Base-by-base conservation (phyloP, 108 stramenopile genomes). In the Licmophora abbreviata region DNA sequence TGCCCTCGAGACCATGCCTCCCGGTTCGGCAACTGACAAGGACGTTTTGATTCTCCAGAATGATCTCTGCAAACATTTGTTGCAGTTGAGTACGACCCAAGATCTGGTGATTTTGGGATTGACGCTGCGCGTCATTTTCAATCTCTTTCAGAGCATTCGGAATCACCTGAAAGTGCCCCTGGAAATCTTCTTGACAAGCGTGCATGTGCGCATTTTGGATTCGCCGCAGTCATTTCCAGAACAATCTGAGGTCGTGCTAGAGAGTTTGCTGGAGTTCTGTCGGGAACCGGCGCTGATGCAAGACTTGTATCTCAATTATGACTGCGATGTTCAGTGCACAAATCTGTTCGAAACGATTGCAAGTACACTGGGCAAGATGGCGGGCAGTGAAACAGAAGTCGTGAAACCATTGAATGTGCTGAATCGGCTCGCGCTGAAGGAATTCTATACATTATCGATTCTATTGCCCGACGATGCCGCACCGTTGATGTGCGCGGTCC, bases 241-340 rank as follows among this genome's bases (percentile, higher is more conserved):
- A 64, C 87, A 85, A 45, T 68, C 81, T 35, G 95, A 98, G 57
- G 74, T 97, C n/a, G 95, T 91, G 5, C 58, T 98, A 41, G 97
- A 97, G 64, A 74, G 71, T 24, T 55, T 98, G 27, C 66, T 97
- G 21, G 95, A 97, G 61, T 97, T 97, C 33, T 91, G 91, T 43
- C 58, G 93, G 34, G 95, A 97, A 64, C 94, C 94, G 15, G 81
- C 68, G 24, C 60, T 97, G 12, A 92, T 98, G 84, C 78, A 78
- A 27, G 95, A 97, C 61, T 50, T 98, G 3, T 98, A 97, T 68
- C 58, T 88, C 51, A 97, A 97, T 66, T 98, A 97, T 71, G 97
- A 98, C 71, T 97, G 95, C 54, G 95, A 95, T 58, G 85, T 97
- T 27, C 68, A 84, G 17, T 95, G 95, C 66, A 89, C 94, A 37